Evolutionary conservation across 768 basidiomycete species (phyloP).

Genomic region (Lactarius indigo): DNA sequence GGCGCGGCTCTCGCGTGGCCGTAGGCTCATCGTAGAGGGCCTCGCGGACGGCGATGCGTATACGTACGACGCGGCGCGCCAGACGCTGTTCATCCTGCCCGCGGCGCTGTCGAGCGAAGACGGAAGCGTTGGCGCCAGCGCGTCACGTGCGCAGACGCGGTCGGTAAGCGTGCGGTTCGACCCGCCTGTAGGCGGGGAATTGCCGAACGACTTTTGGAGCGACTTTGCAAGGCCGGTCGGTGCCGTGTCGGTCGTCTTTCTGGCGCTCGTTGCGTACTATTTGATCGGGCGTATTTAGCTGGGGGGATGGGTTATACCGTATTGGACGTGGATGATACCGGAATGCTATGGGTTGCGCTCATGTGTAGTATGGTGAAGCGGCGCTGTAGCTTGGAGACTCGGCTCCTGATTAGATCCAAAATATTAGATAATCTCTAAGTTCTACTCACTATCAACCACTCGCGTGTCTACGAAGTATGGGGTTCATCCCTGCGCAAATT

Average conservation of each 20-base stretch:
- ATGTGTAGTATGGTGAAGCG: too few relatives aligned
- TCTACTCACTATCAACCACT: too few relatives aligned
- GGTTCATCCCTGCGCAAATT: too few relatives aligned
- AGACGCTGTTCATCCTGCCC: constrained; percentile 69
- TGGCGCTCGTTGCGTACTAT: constrained; percentile 32
- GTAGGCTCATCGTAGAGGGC: constrained; percentile 57
- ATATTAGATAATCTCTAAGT: too few relatives aligned
- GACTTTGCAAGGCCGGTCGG: constrained; percentile 44
- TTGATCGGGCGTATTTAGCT: neutral
- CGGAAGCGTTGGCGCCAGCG: constrained; percentile 34
- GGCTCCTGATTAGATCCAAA: too few relatives aligned
- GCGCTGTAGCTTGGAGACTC: too few relatives aligned
- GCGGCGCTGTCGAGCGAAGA: constrained; percentile 34
- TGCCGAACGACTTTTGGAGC: constrained; percentile 62
- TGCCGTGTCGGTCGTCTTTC: constrained; percentile 33
- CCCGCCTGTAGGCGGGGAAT: constrained; percentile 53
- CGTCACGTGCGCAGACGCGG: constrained; percentile 36
- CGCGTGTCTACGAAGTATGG: too few relatives aligned
- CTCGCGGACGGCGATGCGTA: constrained; percentile 49
- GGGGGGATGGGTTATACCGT: neutral
- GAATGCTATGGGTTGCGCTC: too few relatives aligned
- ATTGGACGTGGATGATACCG: neutral
- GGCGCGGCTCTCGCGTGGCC: constrained; percentile 51
- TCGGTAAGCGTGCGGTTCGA: constrained; percentile 51
- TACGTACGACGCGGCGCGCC: constrained; percentile 57